These are phyloP conservation scores for Plasmodium gonderi DNA, from an alignment of 169 alveolate species.

Conservation along the genomic window DNA sequence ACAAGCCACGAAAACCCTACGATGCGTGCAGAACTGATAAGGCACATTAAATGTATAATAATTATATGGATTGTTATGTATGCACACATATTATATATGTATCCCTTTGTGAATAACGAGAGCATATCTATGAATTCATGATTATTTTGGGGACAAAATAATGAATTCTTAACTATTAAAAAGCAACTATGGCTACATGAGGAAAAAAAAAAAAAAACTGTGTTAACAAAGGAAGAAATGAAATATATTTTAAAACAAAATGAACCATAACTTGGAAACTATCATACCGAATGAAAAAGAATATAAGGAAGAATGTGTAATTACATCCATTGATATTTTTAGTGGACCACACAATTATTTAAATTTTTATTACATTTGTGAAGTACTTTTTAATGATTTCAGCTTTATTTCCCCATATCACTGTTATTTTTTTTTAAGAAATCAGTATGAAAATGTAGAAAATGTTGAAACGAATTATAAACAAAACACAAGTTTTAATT, in stretches of 20 bases:
- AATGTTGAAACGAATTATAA: conserved; percentile 3
- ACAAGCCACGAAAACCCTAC: too few relatives aligned
- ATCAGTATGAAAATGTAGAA: conserved; percentile 34
- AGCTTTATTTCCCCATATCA: conserved; percentile 71
- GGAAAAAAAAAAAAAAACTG: neutral
- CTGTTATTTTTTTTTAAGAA: conserved; percentile 67
- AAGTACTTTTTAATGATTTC: conserved; percentile 58
- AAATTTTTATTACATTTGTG: conserved; percentile 66
- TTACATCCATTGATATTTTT: conserved; percentile 73
- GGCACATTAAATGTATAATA: too few relatives aligned
- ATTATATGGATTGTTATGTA: too few relatives aligned
- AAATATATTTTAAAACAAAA: neutral
- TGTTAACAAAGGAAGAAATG: neutral
- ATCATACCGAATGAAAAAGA: conserved; percentile 27
- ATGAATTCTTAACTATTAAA: neutral
- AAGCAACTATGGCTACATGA: neutral
- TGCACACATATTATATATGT: too few relatives aligned
- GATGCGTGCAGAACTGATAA: too few relatives aligned
- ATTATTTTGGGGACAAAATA: neutral
- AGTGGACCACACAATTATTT: conserved; percentile 62
- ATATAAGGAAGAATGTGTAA: conserved; percentile 74
- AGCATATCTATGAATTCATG: neutral
- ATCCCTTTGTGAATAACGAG: too few relatives aligned
- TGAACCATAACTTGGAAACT: conserved; percentile 7
- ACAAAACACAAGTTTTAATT: neutral